These are phyloP conservation scores for Phytopythium helicoides DNA, from an alignment of 352 stramenopile species.

Conservation along the genomic window DNA sequence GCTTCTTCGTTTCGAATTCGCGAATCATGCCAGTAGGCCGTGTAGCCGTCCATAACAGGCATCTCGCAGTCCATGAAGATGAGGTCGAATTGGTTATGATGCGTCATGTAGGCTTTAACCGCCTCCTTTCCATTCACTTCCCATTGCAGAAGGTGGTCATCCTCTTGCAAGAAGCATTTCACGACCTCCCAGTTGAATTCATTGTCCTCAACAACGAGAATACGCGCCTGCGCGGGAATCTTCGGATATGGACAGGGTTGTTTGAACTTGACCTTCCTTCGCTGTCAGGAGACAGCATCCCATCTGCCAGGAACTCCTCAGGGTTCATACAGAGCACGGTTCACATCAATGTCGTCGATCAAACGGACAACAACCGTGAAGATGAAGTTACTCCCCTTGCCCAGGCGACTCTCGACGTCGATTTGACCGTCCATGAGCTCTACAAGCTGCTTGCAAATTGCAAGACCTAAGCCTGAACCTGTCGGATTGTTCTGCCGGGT, in stretches of 20 bases:
- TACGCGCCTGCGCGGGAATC: constrained; percentile 51
- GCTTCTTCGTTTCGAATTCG: constrained; percentile 54
- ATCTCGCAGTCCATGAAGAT: constrained; percentile 86
- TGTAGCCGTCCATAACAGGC: constrained; percentile 80
- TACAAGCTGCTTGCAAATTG: constrained; percentile 87
- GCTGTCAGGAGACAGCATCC: constrained; percentile 5
- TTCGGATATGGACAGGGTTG: constrained; percentile 1
- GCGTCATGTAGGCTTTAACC: constrained; percentile 53
- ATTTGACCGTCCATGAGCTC: constrained; percentile 89
- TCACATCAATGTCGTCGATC: constrained; percentile 41
- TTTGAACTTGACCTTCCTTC: constrained; percentile 8
- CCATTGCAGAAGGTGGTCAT: constrained; percentile 69
- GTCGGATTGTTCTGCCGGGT: constrained; percentile 85
- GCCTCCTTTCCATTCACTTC: constrained; percentile 68
- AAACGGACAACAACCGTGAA: constrained; percentile 77
- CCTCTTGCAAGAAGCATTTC: constrained; percentile 72
- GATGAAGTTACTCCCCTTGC: constrained; percentile 82
- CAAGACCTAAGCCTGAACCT: constrained; percentile 77
- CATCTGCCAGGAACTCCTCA: constrained; percentile 49
- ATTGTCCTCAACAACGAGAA: constrained; percentile 76
- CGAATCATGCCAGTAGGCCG: constrained; percentile 57
- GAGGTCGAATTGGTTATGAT: constrained; percentile 52
- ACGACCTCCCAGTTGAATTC: constrained; percentile 82
- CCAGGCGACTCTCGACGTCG: constrained; percentile 77
- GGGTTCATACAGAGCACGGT: constrained; percentile 43